Conservation (phyloP, 768 basidiomycete genomes). For the Termitomyces sp. region DNA sequence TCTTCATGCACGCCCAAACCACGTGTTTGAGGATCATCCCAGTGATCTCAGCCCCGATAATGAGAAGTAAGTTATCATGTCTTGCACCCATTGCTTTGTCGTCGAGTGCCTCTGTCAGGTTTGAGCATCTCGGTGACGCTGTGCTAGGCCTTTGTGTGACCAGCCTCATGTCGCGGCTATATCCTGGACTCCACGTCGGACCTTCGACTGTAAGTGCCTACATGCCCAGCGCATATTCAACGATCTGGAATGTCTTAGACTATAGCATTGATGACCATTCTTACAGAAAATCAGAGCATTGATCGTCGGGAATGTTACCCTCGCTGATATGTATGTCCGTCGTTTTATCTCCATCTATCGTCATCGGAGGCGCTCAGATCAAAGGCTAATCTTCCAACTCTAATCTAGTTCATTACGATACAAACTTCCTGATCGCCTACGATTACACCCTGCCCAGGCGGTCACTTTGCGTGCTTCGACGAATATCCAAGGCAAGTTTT, state of each 20-base stretch:
- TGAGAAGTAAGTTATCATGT: conserved; percentile 51
- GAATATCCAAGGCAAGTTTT: conserved; percentile 62
- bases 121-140: conserved; percentile 73
- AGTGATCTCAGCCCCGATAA: conserved; percentile 78
- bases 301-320: conserved; percentile 68
- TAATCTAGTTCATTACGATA: conserved; percentile 55
- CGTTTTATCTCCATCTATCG: background rate
- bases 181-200: conserved; percentile 69
- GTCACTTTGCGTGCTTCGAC: conserved; percentile 64
- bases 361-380: background rate
- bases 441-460: conserved; percentile 67
- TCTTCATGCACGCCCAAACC: conserved; percentile 60
- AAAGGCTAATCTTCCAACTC: background rate
- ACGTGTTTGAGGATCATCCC: conserved; percentile 70
- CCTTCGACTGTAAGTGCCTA: conserved; percentile 59
- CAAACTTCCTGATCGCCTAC: conserved; percentile 54
- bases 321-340: conserved; percentile 71
- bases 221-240: background rate
- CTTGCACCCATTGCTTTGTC: background rate
- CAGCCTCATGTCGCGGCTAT: conserved; percentile 52
- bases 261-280: background rate
- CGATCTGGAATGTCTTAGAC: conserved; percentile 7
- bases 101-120: conserved; percentile 31
- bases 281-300: conserved; percentile 72
- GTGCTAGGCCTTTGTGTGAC: conserved; percentile 70